A percentile compares a stretch with the other conserved stretches of the same genome.
Evolutionary conservation across 2,329 filamentous ascomycete genomes (phyloP).

Genomic region (Scedosporium minutisporum): DNA sequence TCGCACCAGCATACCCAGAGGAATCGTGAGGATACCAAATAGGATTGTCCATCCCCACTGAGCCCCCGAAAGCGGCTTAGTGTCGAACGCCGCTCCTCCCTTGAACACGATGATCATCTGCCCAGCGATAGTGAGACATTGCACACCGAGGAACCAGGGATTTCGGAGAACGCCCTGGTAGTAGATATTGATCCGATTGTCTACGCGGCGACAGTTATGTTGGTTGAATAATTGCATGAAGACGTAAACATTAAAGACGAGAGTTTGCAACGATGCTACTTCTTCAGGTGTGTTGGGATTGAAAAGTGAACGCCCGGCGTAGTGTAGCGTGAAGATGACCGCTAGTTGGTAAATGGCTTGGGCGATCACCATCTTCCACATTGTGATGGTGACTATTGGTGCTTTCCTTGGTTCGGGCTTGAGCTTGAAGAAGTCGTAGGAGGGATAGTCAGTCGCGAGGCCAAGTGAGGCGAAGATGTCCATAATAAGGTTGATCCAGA

Average conservation of each 20-base stretch:
- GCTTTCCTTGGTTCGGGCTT: slow-evolving; percentile 19
- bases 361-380: slow-evolving; percentile 60
- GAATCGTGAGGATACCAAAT: slow-evolving; percentile 57
- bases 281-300: slow-evolving; percentile 25
- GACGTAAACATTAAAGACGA: slow-evolving; percentile 62
- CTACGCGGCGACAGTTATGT: slow-evolving; percentile 54
- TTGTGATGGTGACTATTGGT: slow-evolving; percentile 60
- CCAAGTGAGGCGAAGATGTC: slow-evolving; percentile 48
- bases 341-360: slow-evolving; percentile 51
- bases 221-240: slow-evolving; percentile 68
- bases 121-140: slow-evolving; percentile 56
- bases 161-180: slow-evolving; percentile 69
- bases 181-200: slow-evolving; percentile 64
- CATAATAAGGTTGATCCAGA: slow-evolving; percentile 55
- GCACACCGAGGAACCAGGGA: slow-evolving; percentile 64
- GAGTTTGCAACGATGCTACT: slow-evolving; percentile 37
- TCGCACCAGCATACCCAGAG: slow-evolving; percentile 39
- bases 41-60: slow-evolving; percentile 65
- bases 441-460: slow-evolving; percentile 28
- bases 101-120: slow-evolving; percentile 66
- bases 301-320: slow-evolving; percentile 47
- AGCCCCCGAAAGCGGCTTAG: slow-evolving; percentile 46
- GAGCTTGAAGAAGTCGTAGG: slow-evolving; percentile 22
- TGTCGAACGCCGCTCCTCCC: slow-evolving; percentile 58
- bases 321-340: slow-evolving; percentile 51